Base-by-base conservation (phyloP, 306 rosid genomes). In the Begonia fuchsioides region DNA sequence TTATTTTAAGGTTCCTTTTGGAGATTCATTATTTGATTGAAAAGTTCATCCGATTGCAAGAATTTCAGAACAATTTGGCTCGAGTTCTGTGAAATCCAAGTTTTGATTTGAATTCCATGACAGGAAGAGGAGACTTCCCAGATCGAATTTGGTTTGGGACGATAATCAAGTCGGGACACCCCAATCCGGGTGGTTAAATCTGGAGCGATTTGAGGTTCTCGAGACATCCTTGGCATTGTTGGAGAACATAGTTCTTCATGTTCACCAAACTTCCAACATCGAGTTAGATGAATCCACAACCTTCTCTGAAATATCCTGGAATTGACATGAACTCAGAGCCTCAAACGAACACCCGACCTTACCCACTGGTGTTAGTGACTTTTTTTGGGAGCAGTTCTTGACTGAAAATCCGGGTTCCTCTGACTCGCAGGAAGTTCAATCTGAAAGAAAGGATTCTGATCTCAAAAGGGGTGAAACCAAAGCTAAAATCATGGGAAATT, bases 301-400 rank as follows among this genome's bases (percentile, higher is more conserved):
- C 64, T 63, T 64, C 56, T 61, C 44, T 7, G 74, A 70, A 65
- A 59, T 80, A 81, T 53, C 63, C 80, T 12, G 70, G 63, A 45
- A 76, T 81, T 10, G 83, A 76, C 65, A 69, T 81, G 76, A 81
- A 74, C 61, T 63, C 69, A 51, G 81, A 76, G 51, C 83, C 69
- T 57, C 68, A 6, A 53, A 57, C 51, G 82, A 69, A 53, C 70
- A 58, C 53, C 66, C 55, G 15, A 56, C 39, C 14, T 77, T 20
- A 51, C 49, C 72, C 17, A 59, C 76, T 3, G 83, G 88, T 48
- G 76, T 54, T 39, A 88, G 81, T 70, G 93, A 80, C 13, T 39
- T 63, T 14, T 88, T 83, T 55, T 88, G 96, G 95, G 80, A 83
- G 55, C 86, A 75, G 53, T 83, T 78, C 67, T 78, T 88, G 78